Conservation (phyloP, 495 filamentous ascomycete genomes). For the Bryoglossum gracile region DNA sequence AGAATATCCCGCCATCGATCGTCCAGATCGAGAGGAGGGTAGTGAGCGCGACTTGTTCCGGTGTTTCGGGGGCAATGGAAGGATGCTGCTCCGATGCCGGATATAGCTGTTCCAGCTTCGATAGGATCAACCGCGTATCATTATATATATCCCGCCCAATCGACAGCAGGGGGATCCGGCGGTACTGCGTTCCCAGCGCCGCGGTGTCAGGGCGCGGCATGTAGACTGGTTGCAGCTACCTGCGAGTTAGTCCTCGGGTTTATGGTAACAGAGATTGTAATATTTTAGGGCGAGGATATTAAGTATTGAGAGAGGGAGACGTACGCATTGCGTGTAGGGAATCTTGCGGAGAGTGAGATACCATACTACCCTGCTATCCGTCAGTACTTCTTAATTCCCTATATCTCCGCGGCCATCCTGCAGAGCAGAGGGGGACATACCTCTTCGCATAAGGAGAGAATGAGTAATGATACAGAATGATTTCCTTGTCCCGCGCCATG, state of each 20-base stretch:
- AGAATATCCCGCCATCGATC: conserved; percentile 44
- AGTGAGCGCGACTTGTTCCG: conserved; percentile 23
- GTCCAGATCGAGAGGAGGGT: conserved; percentile 36
- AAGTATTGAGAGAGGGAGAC: conserved; percentile 19
- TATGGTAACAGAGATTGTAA: neutral
- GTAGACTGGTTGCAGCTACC: conserved; percentile 48
- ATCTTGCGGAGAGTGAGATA: conserved; percentile 53
- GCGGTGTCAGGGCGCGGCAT: conserved; percentile 53
- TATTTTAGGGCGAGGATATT: neutral
- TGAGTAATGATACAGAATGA: conserved; percentile 49
- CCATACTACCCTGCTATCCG: conserved; percentile 44
- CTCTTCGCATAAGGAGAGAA: conserved; percentile 48
- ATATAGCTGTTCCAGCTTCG: conserved; percentile 45
- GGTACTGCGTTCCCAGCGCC: conserved; percentile 49
- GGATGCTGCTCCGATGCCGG: conserved; percentile 22
- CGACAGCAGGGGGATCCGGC: conserved; percentile 56
- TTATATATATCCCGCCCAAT: conserved; percentile 50
- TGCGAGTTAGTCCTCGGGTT: neutral
- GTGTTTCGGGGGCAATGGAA: neutral
- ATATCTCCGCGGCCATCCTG: neutral
- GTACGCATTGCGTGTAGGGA: conserved; percentile 48
- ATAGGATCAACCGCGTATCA: conserved; percentile 53
- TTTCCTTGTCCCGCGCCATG: conserved; percentile 20
- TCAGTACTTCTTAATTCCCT: no score
- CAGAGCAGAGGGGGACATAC: conserved; percentile 1